These are phyloP conservation scores for Serendipita sp. DNA, from an alignment of 768 basidiomycete genomes.

Conservation along the genomic window DNA sequence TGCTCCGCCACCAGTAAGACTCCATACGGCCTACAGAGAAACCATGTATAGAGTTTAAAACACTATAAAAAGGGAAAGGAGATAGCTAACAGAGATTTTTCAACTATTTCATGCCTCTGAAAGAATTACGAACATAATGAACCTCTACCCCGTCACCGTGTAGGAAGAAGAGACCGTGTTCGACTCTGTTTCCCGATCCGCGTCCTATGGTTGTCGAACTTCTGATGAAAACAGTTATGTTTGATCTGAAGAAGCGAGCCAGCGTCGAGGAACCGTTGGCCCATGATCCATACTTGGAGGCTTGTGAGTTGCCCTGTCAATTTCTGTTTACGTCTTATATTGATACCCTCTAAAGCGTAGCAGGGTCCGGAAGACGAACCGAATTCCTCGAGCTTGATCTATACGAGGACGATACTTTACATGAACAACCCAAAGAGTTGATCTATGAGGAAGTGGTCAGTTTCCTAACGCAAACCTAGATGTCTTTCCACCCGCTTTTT, in stretches of 20 bases:
- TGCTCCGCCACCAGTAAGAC: too few species aligned
- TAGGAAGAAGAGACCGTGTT: constrained; percentile 73
- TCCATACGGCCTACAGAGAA: too few species aligned
- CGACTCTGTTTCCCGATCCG: constrained; percentile 37
- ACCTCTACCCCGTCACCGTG: constrained; percentile 50
- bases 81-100: too few species aligned
- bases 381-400: constrained; percentile 85
- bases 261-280: constrained; percentile 86
- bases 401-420: constrained; percentile 58
- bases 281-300: neutral
- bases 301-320: too few species aligned
- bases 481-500: neutral
- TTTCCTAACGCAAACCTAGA: constrained; percentile 47
- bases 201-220: constrained; percentile 47
- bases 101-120: too few species aligned
- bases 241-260: constrained; percentile 93
- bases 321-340: too few species aligned
- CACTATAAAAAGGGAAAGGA: too few species aligned
- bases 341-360: constrained; percentile 18
- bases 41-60: too few species aligned
- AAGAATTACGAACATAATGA: too few species aligned
- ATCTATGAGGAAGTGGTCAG: constrained; percentile 72
- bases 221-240: constrained; percentile 64
- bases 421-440: constrained; percentile 64
- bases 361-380: constrained; percentile 84